Percentiles rank a stretch among this genome's conserved stretches.
Conservation (phyloP, 2,329 filamentous ascomycete genomes). For the Helotiales sp. region DNA sequence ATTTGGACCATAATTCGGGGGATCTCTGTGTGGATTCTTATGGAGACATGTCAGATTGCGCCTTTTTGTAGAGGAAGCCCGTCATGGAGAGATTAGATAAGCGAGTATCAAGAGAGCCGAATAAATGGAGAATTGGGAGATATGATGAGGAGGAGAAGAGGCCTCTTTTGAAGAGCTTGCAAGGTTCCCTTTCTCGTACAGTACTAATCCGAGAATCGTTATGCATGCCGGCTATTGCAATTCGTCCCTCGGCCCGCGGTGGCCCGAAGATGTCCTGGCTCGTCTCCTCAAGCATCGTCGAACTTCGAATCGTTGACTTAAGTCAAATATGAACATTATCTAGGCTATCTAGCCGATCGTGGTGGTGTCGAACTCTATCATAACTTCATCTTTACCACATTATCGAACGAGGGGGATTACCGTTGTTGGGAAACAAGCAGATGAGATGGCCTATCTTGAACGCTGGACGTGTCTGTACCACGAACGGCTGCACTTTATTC, state of each 20-base stretch:
- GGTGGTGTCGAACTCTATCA: not conserved
- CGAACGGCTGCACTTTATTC: not conserved
- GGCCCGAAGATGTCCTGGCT: not conserved
- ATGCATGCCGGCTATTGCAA: not conserved
- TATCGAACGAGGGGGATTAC: not conserved
- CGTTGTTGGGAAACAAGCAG: not conserved
- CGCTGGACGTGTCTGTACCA: not conserved
- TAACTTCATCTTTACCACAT: not conserved
- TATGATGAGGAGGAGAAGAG: no score
- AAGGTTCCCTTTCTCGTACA: no score
- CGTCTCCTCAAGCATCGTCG: not conserved
- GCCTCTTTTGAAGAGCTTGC: no score
- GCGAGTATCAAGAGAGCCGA: not conserved
- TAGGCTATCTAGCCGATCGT: conserved; percentile 1
- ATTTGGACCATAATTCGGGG: no score
- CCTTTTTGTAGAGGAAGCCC: no score
- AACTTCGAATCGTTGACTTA: not conserved
- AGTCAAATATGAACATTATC: not conserved
- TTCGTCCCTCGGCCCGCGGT: not conserved
- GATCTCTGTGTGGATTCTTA: no score
- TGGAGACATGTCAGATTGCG: not conserved
- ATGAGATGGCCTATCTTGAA: not conserved
- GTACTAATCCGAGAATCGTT: no score
- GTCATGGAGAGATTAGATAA: not conserved
- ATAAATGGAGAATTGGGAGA: not conserved